A percentile compares a stretch with the other conserved stretches of the same genome.
Conservation (phyloP, 306 rosid species). For the Cucurbita pepo region DNA sequence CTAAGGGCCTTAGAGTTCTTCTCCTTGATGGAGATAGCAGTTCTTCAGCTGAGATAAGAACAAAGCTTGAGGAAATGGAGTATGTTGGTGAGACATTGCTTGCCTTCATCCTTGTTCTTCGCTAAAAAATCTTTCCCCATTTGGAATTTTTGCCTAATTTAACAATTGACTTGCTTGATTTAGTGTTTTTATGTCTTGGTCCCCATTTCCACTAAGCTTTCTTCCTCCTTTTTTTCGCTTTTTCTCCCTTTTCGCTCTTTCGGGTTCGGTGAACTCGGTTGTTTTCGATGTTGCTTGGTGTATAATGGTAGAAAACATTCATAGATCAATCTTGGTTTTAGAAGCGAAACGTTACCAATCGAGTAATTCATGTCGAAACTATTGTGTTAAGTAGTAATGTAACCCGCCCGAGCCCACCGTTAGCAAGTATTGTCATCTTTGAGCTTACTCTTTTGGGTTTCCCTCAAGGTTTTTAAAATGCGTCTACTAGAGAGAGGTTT, state of each 20-base stretch:
- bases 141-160: neutral
- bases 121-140: constrained; percentile 3
- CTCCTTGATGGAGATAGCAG: constrained; percentile 58
- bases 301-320: neutral
- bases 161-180: neutral
- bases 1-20: constrained; percentile 88
- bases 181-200: neutral
- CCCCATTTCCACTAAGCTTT: neutral
- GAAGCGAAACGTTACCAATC: neutral
- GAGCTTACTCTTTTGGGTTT: too few species aligned
- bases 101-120: constrained; percentile 10
- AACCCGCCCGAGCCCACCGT: too few species aligned
- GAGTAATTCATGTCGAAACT: neutral
- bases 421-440: too few species aligned
- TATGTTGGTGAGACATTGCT: constrained; percentile 38
- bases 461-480: too few species aligned
- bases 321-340: neutral
- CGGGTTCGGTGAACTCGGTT: neutral
- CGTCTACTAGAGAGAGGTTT: too few species aligned
- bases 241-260: neutral
- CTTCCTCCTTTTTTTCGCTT: neutral
- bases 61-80: constrained; percentile 80
- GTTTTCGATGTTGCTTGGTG: neutral
- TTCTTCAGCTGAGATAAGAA: constrained; percentile 61
- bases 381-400: neutral